A percentile compares a stretch with the other conserved stretches of the same genome.
phyloP scores from a whole-genome alignment of 306 rosid genomes.

The Albizia julibrissin region DNA sequence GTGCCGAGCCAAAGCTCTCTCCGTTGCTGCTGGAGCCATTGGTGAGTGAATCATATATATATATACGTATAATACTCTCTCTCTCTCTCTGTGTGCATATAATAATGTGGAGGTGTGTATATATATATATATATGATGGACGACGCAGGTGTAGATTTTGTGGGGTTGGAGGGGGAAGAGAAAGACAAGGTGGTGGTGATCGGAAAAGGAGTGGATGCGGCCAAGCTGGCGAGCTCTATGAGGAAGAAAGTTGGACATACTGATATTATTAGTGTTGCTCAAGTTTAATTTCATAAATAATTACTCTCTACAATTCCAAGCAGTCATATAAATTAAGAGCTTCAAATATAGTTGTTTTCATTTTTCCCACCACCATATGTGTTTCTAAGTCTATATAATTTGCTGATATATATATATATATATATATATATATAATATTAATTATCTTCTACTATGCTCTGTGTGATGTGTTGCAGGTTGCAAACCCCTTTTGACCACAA shows the following conservation, averaged over 20 bases:
- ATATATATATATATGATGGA: background rate
- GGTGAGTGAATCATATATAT: conserved; percentile 15
- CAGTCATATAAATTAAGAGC: too few relatives aligned
- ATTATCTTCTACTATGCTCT: too few relatives aligned
- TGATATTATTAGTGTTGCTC: conserved; percentile 31
- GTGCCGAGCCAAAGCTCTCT: conserved; percentile 42
- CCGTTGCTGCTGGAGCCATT: conserved; percentile 30
- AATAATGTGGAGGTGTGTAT: background rate
- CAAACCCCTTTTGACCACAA: too few relatives aligned
- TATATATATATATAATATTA: too few relatives aligned
- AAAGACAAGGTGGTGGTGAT: conserved; percentile 45
- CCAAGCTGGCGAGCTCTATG: conserved; percentile 23
- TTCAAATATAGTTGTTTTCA: too few relatives aligned
- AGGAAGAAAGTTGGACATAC: conserved; percentile 47
- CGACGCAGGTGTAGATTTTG: conserved; percentile 36
- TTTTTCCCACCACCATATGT: too few relatives aligned
- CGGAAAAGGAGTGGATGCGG: conserved; percentile 44
- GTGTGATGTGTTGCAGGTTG: too few relatives aligned
- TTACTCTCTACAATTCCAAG: too few relatives aligned
- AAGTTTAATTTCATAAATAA: background rate
- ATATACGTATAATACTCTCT: too few relatives aligned
- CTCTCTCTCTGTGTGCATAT: background rate
- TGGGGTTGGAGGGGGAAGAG: conserved; percentile 40
- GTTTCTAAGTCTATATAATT: too few relatives aligned
- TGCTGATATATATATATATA: too few relatives aligned